A percentile compares a stretch with the other conserved stretches of the same genome.
Conservation (phyloP, 2,329 filamentous ascomycete species). For the Colletotrichum liriopes region DNA sequence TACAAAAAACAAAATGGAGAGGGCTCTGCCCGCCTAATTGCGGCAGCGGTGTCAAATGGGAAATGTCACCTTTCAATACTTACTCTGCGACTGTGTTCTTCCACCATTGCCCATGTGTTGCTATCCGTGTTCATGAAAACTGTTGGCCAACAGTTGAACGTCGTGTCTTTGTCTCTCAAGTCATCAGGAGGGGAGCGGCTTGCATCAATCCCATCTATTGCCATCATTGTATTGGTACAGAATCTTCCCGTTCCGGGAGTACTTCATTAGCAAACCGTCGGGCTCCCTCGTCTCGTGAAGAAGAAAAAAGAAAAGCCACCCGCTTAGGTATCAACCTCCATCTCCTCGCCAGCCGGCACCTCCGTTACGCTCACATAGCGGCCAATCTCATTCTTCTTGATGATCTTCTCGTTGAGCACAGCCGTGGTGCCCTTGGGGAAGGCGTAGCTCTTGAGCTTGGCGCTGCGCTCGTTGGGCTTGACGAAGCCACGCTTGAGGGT, state of each 20-base stretch:
- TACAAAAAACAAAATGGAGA: conserved; percentile 4
- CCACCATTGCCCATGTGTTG: neutral
- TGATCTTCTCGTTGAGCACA: conserved; percentile 95
- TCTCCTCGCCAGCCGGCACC: conserved; percentile 78
- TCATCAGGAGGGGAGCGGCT: neutral
- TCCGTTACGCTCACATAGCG: conserved; percentile 96
- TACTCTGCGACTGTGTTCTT: neutral
- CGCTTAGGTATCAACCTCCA: conserved; percentile 76
- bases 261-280: conserved; percentile 24
- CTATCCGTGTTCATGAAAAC: neutral
- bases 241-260: conserved; percentile 23
- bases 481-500: conserved; percentile 93
- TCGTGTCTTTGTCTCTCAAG: neutral
- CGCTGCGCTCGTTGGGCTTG: conserved; percentile 90
- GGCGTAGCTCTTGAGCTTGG: conserved; percentile 94
- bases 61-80: too few species aligned
- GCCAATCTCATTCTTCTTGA: conserved; percentile 92
- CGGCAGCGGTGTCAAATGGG: conserved; percentile 10
- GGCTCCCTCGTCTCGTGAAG: conserved; percentile 5
- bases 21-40: conserved; percentile 6
- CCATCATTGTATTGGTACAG: conserved; percentile 45
- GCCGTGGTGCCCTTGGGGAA: conserved; percentile 95
- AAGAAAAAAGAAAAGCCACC: conserved; percentile 6
- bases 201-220: conserved; percentile 43
- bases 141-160: neutral